A percentile compares a stretch with the other conserved stretches of the same genome.
Evolutionary conservation across 2,329 filamentous ascomycete genomes (phyloP).

Genomic region (Alternaria longipes): DNA sequence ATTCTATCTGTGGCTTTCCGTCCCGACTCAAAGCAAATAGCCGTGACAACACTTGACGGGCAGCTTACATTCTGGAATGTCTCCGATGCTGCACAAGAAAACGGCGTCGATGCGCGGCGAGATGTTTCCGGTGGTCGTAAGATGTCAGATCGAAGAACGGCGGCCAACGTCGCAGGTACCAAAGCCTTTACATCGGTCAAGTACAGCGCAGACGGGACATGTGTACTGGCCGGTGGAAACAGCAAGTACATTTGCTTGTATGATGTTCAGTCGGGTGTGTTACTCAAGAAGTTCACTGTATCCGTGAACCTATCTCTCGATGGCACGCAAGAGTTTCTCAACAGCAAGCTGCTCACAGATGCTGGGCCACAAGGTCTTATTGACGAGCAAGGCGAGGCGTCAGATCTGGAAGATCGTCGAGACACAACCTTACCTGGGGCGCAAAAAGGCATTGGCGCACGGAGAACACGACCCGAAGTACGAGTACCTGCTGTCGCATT

Average conservation of each 20-base stretch:
- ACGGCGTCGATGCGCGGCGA: constrained; percentile 86
- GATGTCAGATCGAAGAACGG: constrained; percentile 84
- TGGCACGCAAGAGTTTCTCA: constrained; percentile 95
- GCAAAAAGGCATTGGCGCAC: constrained; percentile 85
- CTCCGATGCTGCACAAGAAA: constrained; percentile 83
- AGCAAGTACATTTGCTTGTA: constrained; percentile 99
- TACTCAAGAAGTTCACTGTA: constrained; percentile 95
- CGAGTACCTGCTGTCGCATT: constrained; percentile 86
- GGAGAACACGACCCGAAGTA: constrained; percentile 81
- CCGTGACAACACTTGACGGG: constrained; percentile 90
- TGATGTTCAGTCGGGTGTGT: constrained; percentile 88
- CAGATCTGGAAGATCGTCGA: constrained; percentile 84
- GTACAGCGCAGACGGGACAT: constrained; percentile 92
- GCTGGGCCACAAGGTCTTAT: constrained; percentile 85
- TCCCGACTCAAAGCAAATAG: constrained; percentile 89
- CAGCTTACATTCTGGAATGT: constrained; percentile 96
- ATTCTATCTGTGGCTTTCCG: constrained; percentile 86
- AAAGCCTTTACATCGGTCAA: constrained; percentile 89
- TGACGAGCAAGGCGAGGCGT: constrained; percentile 86
- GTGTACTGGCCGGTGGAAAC: constrained; percentile 88
- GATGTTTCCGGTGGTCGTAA: constrained; percentile 94
- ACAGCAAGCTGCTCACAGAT: constrained; percentile 90
- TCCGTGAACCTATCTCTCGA: constrained; percentile 94
- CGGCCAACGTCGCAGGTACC: constrained; percentile 87
- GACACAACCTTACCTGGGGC: constrained; percentile 84